phyloP scores from a whole-genome alignment of 2,329 filamentous ascomycete genomes.

The Salinomyces thailandicus region DNA sequence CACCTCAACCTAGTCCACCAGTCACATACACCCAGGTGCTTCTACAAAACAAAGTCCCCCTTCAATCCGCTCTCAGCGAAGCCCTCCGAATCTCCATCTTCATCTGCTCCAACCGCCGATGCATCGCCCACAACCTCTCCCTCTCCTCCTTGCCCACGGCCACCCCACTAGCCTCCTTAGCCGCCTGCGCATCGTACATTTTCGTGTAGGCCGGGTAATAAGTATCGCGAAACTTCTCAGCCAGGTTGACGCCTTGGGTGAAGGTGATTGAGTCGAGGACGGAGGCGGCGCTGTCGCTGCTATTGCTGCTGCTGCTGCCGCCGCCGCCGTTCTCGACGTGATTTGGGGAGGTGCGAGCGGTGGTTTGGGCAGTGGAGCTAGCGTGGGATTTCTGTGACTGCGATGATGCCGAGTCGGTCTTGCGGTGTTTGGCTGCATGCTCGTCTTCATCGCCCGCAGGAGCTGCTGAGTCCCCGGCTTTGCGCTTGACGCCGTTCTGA shows the following conservation, averaged over 20 bases:
- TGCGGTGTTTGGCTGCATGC: slow-evolving; percentile 22
- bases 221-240: slow-evolving; percentile 42
- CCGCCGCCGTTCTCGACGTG: slow-evolving; percentile 10
- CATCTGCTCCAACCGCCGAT: slow-evolving; percentile 44
- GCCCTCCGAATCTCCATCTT: slow-evolving; percentile 45
- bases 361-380: slow-evolving; percentile 15
- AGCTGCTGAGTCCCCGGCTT: slow-evolving; percentile 30
- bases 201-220: slow-evolving; percentile 49
- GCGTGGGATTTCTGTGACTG: slow-evolving; percentile 18
- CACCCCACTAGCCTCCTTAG: slow-evolving; percentile 24
- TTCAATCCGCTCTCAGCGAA: slow-evolving; percentile 18
- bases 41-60: too few species aligned
- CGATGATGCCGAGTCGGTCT: slow-evolving; percentile 24
- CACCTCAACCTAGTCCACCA: too few species aligned
- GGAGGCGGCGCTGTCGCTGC: slow-evolving; percentile 17
- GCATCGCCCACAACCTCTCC: slow-evolving; percentile 44
- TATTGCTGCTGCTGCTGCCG: too few species aligned
- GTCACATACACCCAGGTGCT: too few species aligned
- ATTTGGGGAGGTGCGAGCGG: slow-evolving; percentile 13
- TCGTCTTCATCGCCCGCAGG: slow-evolving; percentile 13
- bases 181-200: slow-evolving; percentile 41
- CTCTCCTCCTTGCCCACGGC: slow-evolving; percentile 33
- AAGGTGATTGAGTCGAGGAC: slow-evolving; percentile 23
- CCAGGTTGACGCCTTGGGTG: slow-evolving; percentile 36
- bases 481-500: slow-evolving; percentile 34